A percentile compares a stretch with the other conserved stretches of the same genome.
phyloP scores from a whole-genome alignment of 2,329 filamentous ascomycete species.

The Penicillium sp. region DNA sequence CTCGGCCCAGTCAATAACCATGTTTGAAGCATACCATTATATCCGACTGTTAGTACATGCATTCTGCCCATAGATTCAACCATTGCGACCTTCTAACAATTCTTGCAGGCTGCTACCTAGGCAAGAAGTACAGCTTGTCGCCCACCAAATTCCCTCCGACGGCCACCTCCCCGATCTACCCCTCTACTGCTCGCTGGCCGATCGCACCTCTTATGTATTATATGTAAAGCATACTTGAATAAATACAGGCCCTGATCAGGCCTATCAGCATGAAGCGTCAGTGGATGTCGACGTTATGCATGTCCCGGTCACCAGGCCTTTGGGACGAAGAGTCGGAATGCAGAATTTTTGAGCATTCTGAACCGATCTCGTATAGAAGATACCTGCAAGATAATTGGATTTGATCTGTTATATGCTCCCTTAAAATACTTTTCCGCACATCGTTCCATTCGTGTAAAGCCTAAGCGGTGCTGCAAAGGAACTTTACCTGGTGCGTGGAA shows the following conservation, averaged over 20 bases:
- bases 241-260: neutral
- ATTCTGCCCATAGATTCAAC: neutral
- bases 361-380: neutral
- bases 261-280: neutral
- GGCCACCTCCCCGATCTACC: slow-evolving; percentile 15
- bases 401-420: no score
- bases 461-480: neutral
- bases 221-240: slow-evolving; percentile 28
- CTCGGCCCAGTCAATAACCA: neutral
- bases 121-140: neutral
- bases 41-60: neutral
- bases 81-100: neutral
- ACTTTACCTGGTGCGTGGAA: slow-evolving; percentile 9
- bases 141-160: neutral
- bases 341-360: neutral
- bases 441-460: neutral
- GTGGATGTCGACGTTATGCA: neutral
- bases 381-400: neutral
- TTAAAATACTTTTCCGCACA: neutral
- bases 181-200: slow-evolving; percentile 19
- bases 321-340: neutral
- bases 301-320: neutral
- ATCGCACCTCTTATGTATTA: slow-evolving; percentile 26
- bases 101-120: neutral
- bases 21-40: neutral